Base-by-base conservation (phyloP, 805 yeast genomes). In the Isabelozyma gotoi region DNA sequence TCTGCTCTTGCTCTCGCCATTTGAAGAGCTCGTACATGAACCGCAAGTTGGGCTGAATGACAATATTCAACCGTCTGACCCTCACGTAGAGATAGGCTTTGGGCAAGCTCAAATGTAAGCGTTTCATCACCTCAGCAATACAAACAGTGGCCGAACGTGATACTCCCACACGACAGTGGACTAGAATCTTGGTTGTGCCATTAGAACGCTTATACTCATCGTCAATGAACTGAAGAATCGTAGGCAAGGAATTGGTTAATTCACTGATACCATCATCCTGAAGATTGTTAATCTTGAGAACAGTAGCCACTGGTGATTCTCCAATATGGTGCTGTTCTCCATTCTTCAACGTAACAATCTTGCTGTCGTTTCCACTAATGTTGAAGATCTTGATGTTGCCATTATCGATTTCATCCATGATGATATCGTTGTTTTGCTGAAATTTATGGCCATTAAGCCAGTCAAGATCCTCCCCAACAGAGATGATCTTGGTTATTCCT, bases 121-220 rank as follows among this genome's bases (percentile, higher is more conserved):
- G 67, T 51, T 80, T 78, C 96, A 92, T 91, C 32, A 88, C 92
- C 59, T 90, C 97, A 1, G 97, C 97, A 51, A 92, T 92, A 53
- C 95, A 92, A 8, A 92, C 95, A 0, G 97, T 88, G 0, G 97
- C 98, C 2, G 96, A 88, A 43, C 98, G 71, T 0, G 96, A 88
- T 3, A 92, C 98, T 0, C 98, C 98, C 38, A 89, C 97, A 57
- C 96, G 86, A 56, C 98, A 92, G 62, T 92, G 98, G 8, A 92
- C 91, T 47, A 92, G 70, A 15, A 70, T 67, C 50, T 60, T 60
- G 20, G 64, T 56, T 15, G 53, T 42, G 4, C 64, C 69, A 16
- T 51, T 48, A 5, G 60, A 49, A 36, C 42, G 44, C 35, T 50
- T 54, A 33, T 59, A 56, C 24, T 53, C 56, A 12, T 55, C 49